Evolutionary conservation across 2,329 filamentous ascomycete genomes (phyloP), one percentile per base, ranked within the genome.

Genomic region (Ophiocordyceps australis): DNA sequence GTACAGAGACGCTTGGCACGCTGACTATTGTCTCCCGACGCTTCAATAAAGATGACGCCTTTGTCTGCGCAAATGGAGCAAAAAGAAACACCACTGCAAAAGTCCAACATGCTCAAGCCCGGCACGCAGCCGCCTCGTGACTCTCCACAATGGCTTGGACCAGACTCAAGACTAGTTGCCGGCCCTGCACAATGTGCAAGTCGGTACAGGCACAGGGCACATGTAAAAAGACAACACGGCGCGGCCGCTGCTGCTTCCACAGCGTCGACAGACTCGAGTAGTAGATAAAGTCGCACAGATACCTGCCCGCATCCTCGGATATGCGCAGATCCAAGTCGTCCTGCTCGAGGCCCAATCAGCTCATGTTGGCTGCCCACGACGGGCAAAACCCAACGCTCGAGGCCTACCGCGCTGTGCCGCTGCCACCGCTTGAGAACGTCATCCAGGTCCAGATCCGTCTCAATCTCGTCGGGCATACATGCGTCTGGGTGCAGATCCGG

Each of bases 251-350:
- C 24, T 54, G 46, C 40, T 59, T 62, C 38, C 52, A 55, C 19
- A 70, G 49, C 30, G 70, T 52, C 13, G 74, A 59, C 36, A 82
- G 46, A 32, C 70, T 77, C 6, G 67, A 70, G 47, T 71, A 82
- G 46, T 76, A 80, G 36, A 77, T 81, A 41, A 79, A 85, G 42
- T 85, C 78, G 48, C 78, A 85, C 11, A 83, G 55, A 45, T 75
- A 85, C 13, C 62, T 63, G 3, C 78, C 78, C 0, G 78, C 69
- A 35, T 85, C 73, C 22, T 71, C 62, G 0, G 74, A 81, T 20
- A 77, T 53, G 17, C 67, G 59, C 7, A 72, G 44, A 33, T 63
- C 57, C 25, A 48, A 35, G 23, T 50, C 43, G 22, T 45, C 38
- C 56, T 55, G 28, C 12, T 7, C 29, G n/a, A n/a, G n/a, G n/a